These are phyloP conservation scores for Penicillium sp. DNA, from an alignment of 2,329 filamentous ascomycete genomes.

Conservation along the genomic window DNA sequence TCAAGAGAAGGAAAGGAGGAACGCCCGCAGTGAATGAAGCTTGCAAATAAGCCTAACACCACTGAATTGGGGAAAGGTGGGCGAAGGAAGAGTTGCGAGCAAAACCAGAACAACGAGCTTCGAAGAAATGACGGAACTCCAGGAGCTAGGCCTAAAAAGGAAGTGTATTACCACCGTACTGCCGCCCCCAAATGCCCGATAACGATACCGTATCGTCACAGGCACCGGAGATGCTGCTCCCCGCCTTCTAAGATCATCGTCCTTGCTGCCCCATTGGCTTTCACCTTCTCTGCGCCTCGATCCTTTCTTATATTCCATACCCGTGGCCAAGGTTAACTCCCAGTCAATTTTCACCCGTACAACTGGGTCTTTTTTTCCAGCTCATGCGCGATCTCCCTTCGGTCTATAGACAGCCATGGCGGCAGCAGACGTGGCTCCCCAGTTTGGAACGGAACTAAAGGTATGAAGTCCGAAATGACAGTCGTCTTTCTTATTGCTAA, in stretches of 20 bases:
- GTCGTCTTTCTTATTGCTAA: constrained; percentile 20
- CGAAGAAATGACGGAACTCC: neutral
- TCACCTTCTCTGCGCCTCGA: neutral
- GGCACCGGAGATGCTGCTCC: constrained; percentile 16
- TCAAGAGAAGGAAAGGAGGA: neutral
- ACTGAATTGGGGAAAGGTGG: neutral
- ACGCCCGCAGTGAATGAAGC: neutral
- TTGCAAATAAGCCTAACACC: neutral
- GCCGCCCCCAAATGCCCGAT: neutral
- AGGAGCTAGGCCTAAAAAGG: neutral
- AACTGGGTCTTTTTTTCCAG: neutral
- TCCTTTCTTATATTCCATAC: neutral
- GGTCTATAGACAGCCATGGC: constrained; percentile 59
- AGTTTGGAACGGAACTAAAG: constrained; percentile 94
- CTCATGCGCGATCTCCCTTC: constrained; percentile 28
- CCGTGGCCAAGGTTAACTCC: neutral
- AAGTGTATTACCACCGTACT: neutral
- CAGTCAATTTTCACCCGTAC: neutral
- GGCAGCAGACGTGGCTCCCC: constrained; percentile 77
- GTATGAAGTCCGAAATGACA: constrained; percentile 45
- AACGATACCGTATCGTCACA: constrained; percentile 31
- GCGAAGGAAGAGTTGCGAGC: neutral
- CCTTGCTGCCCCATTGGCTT: constrained; percentile 13
- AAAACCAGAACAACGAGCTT: neutral
- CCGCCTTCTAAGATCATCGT: constrained; percentile 30